Base-by-base conservation (phyloP, 176 grass and related monocot genomes). In the Coix lacrymajobi region DNA sequence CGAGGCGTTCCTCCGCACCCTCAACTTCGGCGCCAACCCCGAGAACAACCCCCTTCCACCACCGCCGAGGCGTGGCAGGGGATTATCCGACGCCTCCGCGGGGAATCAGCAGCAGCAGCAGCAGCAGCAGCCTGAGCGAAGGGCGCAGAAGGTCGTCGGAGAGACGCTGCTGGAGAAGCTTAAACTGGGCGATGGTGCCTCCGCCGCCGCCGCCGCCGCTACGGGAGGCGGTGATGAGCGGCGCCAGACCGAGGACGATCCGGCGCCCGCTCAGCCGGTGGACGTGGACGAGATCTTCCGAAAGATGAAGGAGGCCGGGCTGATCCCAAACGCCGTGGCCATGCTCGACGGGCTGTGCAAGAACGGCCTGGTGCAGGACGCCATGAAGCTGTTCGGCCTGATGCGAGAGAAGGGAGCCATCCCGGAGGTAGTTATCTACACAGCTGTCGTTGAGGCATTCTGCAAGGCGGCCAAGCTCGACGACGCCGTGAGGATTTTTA, bases 331-430 rank as follows among this genome's bases (percentile, higher is more conserved):
- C 82, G 93, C 96, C 22, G 93, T 98, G 33, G 70, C 93, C 63
- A 98, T 98, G 96, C 93, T 98, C 22, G 93, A 96, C 25, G 91
- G 91, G 22, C 77, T 98, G 34, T 98, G 96, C 45, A 98, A 98
- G 87, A 92, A 90, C 52, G 96, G 96, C n/a, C 44, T 96, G 73
- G 81, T 98, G 58, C 87, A 95, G 73, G 96, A 98, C 67, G 96
- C 96, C 77, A 93, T 98, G 93, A 93, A 96, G 66, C 85, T 98
- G 56, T 98, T 98, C 63, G 87, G 90, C 17, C 66, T 91, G 29
- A 98, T 98, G 89, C 93, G 96, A 3, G 96, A 98, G 88, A 98
- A 93, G 69, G 91, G 96, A 10, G 83, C 87, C 19, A 98, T 98
- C 62, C 96, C 96, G 5, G 96, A 98, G 79, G 96, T 98, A 2